Base-by-base conservation (phyloP, 2,329 filamentous ascomycete genomes). In the Hymenotorrendiella dingleyae region DNA sequence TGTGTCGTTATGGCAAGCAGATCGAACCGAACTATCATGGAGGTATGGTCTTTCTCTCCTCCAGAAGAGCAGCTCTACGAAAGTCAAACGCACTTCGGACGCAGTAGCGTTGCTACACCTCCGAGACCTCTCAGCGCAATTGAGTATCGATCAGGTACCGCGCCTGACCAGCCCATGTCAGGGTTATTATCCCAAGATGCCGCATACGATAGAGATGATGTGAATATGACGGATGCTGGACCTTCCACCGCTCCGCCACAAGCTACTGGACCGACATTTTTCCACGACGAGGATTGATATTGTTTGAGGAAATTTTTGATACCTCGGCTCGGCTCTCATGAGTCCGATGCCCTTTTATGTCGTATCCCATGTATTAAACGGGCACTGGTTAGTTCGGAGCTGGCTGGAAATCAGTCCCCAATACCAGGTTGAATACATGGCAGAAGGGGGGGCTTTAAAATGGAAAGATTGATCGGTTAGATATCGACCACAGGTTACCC, bases 31-130 rank as follows among this genome's bases (percentile, higher is more conserved):
- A 97, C 94, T 0, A 85, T 97, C 49, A 98, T 98, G 93, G 93
- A 98, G 82, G 88, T 96, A 3, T 96, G 89, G 88, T 91, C 86
- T 8, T 96, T 96, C 62, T 89, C 91, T 4, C 90, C 91, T 11
- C 87, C 88, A 0, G 83, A 87, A 45, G 85, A 87, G 40, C 45
- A 68, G 73, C 17, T 72, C 70, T 50, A 66, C 48, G 64, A 67
- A 36, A 54, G 61, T 32, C 50, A 62, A 3, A 58, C 60, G 48
- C 58, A 47, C 38, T 40, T 60, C 37, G 49, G 55, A 60, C 57
- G 59, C 30, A 45, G 53, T 40, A 48, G 47, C 34, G 49, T 48
- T 1, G 39, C 45, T 12, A 46, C 46, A 8, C 53, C 54, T 23
- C 54, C 50, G 7, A 43, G 60, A 21, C 58, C 60, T 3, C 45